Evolutionary conservation across 805 yeast genomes (phyloP), one percentile per base, ranked within the genome.

Genomic region (Kodamaea laetipori): DNA sequence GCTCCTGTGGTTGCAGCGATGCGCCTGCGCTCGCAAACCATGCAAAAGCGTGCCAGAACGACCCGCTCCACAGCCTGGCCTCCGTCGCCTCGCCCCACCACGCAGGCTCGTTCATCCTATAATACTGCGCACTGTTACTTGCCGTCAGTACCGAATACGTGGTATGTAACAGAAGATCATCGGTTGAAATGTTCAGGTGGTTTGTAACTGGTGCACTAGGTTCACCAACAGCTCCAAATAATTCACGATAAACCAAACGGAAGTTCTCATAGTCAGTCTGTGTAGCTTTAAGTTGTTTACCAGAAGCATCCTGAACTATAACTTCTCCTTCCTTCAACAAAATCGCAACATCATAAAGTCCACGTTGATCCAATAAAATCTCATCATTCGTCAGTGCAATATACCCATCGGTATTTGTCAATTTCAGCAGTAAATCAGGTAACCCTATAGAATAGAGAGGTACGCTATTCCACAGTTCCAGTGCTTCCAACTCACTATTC

Each of bases 1-100:
- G 34, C 18, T 30, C 19, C 19, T 30, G 34, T 17, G 15, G 34
- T 26, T 23, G 34, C 26, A 28, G 25, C 12, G 41, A 32, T 4
- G 45, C 45, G 3, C 45, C 95, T 1, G 94, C 92, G 23, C 86
- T 76, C 2, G 95, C 95, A 89, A 92, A 86, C 94, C 94, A 86
- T 15, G 85, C 67, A 46, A 86, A 75, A 0, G 90, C 90, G 42
- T 77, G 70, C 86, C 86, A 82, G 1, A 82, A 66, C 31, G 76
- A 67, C 51, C 80, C 82, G 42, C 71, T 68, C 76, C 86, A 74
- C 1, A 84, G 72, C 16, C 72, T 58, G 1, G 80, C 69, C 39
- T 76, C 80, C 1, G 77, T 68, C 9, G 71, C 70, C 3, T 57
- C 54, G 2, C 58, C 52, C 8, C 56, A 41, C 79, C 80, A 74